Evolutionary conservation across 2,329 filamentous ascomycete species (phyloP).

Genomic region (Alternaria infectoria): DNA sequence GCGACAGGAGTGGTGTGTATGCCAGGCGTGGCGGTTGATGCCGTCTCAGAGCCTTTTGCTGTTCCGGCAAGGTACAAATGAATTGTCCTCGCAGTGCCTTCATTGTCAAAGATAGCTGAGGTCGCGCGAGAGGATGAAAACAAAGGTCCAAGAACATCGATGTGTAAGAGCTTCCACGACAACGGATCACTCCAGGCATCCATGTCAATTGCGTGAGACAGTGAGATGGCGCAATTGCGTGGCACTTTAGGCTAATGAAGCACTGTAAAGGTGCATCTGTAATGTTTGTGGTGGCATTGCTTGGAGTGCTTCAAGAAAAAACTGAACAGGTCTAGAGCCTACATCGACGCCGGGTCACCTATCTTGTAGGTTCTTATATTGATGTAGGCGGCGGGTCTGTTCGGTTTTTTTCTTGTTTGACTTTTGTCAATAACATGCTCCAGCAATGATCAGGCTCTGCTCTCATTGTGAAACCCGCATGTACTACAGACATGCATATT

Average conservation of each 20-base stretch:
- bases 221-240: neutral
- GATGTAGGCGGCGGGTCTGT: too few relatives aligned
- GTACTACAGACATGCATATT: neutral
- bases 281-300: neutral
- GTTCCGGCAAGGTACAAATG: neutral
- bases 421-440: neutral
- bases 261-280: neutral
- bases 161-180: constrained; percentile 2
- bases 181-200: neutral
- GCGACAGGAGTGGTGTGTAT: neutral
- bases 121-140: neutral
- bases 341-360: neutral
- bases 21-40: neutral
- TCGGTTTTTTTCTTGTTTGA: too few relatives aligned
- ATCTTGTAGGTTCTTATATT: too few relatives aligned
- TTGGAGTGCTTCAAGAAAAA: neutral
- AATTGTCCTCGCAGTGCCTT: neutral
- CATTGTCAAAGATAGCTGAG: neutral
- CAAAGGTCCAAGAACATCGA: neutral
- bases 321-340: neutral
- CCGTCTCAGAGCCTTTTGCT: neutral
- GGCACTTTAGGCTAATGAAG: constrained; percentile 11
- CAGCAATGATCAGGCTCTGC: neutral
- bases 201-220: constrained; percentile 1
- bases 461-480: neutral